These are phyloP conservation scores for Gastrolobium villosum DNA, from an alignment of 306 rosid species.

Conservation along the genomic window DNA sequence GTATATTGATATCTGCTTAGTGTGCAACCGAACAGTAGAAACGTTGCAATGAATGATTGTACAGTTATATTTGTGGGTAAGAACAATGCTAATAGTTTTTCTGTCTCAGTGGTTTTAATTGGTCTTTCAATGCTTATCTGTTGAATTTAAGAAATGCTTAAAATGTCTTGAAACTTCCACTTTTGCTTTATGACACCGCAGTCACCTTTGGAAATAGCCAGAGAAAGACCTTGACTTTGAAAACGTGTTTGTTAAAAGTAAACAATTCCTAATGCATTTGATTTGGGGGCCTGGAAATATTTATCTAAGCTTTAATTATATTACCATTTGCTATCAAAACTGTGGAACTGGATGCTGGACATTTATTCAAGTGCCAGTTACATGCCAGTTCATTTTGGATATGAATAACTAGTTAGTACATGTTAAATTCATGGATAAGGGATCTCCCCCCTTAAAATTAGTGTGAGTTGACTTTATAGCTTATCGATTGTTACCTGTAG, in stretches of 20 bases:
- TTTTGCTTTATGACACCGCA: not conserved
- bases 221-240: constrained; percentile 20
- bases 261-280: not conserved
- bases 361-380: not conserved
- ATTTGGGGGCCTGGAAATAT: constrained; percentile 15
- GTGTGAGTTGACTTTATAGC: not conserved
- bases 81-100: constrained; percentile 4
- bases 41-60: not conserved
- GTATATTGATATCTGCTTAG: constrained; percentile 32
- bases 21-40: constrained; percentile 20
- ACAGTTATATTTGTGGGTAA: not conserved
- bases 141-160: not conserved
- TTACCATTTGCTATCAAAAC: constrained; percentile 5
- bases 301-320: not conserved
- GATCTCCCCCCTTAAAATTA: not conserved
- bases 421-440: constrained; percentile 30
- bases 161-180: not conserved
- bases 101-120: not conserved
- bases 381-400: not conserved
- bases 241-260: not conserved
- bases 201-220: constrained; percentile 4
- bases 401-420: constrained; percentile 1
- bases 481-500: not conserved
- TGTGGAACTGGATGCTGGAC: not conserved
- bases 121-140: not conserved